These are phyloP conservation scores for Perkinsus marinus DNA, from an alignment of 169 alveolate genomes.

Conservation along the genomic window DNA sequence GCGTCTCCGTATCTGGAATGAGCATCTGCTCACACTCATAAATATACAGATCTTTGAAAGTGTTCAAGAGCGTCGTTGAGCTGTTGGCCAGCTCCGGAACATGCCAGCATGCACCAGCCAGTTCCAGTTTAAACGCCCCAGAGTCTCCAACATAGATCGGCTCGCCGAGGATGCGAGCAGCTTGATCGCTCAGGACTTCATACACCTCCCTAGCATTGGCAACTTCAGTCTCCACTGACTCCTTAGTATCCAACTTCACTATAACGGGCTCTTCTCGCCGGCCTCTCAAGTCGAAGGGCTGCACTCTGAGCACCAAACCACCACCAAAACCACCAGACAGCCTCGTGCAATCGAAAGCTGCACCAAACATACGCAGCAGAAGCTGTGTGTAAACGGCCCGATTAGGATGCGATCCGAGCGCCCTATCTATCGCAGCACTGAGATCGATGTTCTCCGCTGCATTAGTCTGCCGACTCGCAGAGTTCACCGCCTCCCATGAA, in stretches of 20 bases:
- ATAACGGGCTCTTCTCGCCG: constrained; percentile 3
- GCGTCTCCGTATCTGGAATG: not conserved
- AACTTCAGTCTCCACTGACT: not conserved
- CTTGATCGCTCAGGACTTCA: not conserved
- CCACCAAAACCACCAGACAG: constrained; percentile 5
- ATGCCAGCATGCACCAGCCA: constrained; percentile 9
- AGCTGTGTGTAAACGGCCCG: not conserved
- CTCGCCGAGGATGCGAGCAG: constrained; percentile 3
- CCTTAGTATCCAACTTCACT: not conserved
- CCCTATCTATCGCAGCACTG: not conserved
- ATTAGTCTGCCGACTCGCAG: not conserved
- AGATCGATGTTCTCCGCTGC: not conserved
- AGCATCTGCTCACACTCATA: not conserved
- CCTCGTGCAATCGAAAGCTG: not conserved
- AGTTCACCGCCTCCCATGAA: not conserved
- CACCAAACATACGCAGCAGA: constrained; percentile 3
- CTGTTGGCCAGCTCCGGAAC: constrained; percentile 2
- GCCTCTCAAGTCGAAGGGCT: not conserved
- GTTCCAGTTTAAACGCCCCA: constrained; percentile 7
- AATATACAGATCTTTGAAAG: constrained; percentile 1
- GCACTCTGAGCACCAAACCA: not conserved
- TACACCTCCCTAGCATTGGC: not conserved
- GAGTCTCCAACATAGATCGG: not conserved
- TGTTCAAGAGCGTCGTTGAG: not conserved
- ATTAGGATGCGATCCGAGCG: not conserved